Conservation (phyloP, 208 protist genomes). For the Trypanosoma platydactyli region DNA sequence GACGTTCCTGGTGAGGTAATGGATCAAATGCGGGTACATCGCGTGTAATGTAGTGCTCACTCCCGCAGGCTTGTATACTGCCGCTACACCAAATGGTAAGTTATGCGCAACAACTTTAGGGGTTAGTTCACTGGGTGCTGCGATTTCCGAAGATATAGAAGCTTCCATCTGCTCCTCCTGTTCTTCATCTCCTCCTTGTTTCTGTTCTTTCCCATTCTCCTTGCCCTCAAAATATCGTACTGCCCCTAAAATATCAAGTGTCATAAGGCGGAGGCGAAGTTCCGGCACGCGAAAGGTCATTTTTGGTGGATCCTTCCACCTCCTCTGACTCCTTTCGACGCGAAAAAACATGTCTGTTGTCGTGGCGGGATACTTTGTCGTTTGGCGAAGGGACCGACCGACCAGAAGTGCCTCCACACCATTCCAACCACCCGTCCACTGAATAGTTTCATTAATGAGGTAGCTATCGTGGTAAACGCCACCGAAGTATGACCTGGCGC, state of each 20-base stretch:
- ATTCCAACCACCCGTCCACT: constrained; percentile 30
- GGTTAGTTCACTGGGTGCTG: too few species aligned
- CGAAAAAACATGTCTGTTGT: constrained; percentile 55
- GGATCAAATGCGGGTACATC: constrained; percentile 44
- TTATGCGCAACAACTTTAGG: constrained; percentile 30
- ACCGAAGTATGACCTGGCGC: constrained; percentile 56
- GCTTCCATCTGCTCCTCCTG: not conserved
- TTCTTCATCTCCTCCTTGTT: not conserved
- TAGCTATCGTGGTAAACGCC: constrained; percentile 52
- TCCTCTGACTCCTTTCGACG: constrained; percentile 14
- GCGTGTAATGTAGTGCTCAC: constrained; percentile 67
- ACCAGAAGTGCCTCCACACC: constrained; percentile 44
- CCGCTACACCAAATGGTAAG: constrained; percentile 58
- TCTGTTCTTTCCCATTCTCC: not conserved
- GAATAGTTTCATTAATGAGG: constrained; percentile 21
- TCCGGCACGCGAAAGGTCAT: constrained; percentile 30
- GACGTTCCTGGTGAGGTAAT: constrained; percentile 35
- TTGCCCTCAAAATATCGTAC: constrained; percentile 12
- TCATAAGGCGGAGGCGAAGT: constrained; percentile 36
- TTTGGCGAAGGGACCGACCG: constrained; percentile 55
- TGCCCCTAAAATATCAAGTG: constrained; percentile 37
- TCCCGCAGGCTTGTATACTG: constrained; percentile 65
- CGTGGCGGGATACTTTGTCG: constrained; percentile 58
- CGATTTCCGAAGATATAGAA: too few species aligned
- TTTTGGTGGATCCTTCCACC: not conserved